Evolutionary conservation across 805 yeast genomes (phyloP).

Genomic region (Tetrapisispora namnaoensis): DNA sequence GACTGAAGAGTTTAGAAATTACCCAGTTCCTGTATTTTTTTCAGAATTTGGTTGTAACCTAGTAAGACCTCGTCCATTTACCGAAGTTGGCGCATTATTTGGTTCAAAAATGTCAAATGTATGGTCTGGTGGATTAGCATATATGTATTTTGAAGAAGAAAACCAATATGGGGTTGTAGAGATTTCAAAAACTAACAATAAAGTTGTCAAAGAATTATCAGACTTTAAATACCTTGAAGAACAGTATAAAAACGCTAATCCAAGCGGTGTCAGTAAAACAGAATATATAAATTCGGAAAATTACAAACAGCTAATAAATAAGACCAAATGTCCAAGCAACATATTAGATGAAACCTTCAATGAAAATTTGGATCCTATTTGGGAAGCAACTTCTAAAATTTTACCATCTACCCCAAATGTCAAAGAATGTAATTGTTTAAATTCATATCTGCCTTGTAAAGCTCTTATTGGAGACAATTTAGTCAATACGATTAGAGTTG

Average conservation of each 20-base stretch:
- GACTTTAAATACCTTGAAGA: conserved; percentile 51
- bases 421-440: conserved; percentile 52
- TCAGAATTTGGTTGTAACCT: conserved; percentile 75
- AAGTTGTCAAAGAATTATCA: conserved; percentile 41
- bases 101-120: conserved; percentile 60
- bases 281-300: conserved; percentile 33
- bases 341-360: not conserved
- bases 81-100: conserved; percentile 58
- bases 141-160: conserved; percentile 72
- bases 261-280: conserved; percentile 30
- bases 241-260: conserved; percentile 40
- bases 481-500: conserved; percentile 35
- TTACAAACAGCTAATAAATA: conserved; percentile 19
- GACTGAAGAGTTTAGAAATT: conserved; percentile 51
- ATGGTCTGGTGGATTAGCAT: conserved; percentile 83
- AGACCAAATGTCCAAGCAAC: conserved; percentile 11
- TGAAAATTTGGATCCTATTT: conserved; percentile 20
- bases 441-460: conserved; percentile 45
- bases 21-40: conserved; percentile 66
- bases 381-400: conserved; percentile 47
- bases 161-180: conserved; percentile 66
- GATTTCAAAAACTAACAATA: conserved; percentile 29
- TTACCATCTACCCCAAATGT: conserved; percentile 65
- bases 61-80: conserved; percentile 58
- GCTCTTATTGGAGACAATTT: conserved; percentile 37